phyloP scores from a whole-genome alignment of 1,139 yeast species.

The Kodamaea sp. region DNA sequence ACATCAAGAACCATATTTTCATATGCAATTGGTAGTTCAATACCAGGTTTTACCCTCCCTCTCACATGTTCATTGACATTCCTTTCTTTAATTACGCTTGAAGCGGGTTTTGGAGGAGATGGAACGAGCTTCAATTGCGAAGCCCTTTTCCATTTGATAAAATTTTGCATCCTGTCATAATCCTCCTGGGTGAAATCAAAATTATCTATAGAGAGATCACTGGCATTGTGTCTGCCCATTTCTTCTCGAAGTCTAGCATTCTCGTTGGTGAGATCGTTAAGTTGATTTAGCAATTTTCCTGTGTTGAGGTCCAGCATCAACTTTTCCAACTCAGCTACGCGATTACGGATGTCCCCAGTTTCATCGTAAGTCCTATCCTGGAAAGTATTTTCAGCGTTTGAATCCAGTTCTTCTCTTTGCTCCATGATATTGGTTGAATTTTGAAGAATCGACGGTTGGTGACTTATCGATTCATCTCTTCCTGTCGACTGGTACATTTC shows the following conservation, averaged over 20 bases:
- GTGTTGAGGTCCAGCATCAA: conserved; percentile 15
- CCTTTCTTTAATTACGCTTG: conserved; percentile 12
- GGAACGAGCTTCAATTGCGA: conserved; percentile 36
- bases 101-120: conserved; percentile 13
- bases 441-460: conserved; percentile 15
- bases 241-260: conserved; percentile 18
- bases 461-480: conserved; percentile 10
- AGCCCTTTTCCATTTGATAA: conserved; percentile 41
- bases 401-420: conserved; percentile 1
- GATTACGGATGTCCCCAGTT: conserved; percentile 9
- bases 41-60: conserved; percentile 38
- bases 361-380: neutral
- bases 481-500: neutral
- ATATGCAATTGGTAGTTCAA: conserved; percentile 37
- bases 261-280: conserved; percentile 16
- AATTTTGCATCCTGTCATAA: conserved; percentile 19
- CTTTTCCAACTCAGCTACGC: conserved; percentile 22
- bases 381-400: neutral
- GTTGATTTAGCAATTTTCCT: conserved; percentile 10
- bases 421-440: conserved; percentile 13
- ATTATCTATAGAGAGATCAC: conserved; percentile 24
- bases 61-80: conserved; percentile 14
- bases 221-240: conserved; percentile 9
- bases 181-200: conserved; percentile 25
- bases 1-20: conserved; percentile 44